phyloP scores from a whole-genome alignment of 192 early-diverging fungal genomes.

The Gaertneriomyces sp. region DNA sequence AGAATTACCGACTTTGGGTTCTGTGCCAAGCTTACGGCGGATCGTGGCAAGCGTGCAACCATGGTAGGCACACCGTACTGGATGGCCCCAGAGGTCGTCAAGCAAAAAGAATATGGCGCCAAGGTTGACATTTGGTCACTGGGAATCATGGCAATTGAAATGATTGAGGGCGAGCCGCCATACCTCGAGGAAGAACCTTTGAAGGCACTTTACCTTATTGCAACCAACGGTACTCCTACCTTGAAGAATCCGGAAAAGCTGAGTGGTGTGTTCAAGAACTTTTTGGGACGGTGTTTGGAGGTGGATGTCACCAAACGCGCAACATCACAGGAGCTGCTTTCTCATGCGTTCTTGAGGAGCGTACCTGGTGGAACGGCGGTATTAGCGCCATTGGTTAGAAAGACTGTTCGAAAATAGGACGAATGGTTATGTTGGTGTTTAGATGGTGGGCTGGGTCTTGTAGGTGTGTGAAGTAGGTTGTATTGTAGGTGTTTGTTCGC shows the following conservation, averaged over 20 bases:
- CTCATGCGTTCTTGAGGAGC: conserved; percentile 83
- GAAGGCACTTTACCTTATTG: conserved; percentile 62
- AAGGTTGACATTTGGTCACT: conserved; percentile 98
- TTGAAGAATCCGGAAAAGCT: conserved; percentile 85
- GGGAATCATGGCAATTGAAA: conserved; percentile 97
- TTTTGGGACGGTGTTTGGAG: conserved; percentile 86
- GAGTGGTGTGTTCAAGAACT: conserved; percentile 80
- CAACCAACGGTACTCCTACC: conserved; percentile 90
- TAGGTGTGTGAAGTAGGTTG: too few species aligned
- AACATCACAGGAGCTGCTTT: conserved; percentile 71
- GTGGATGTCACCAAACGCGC: conserved; percentile 87
- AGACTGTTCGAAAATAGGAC: conserved; percentile 33
- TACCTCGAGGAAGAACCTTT: conserved; percentile 94
- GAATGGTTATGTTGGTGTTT: too few species aligned
- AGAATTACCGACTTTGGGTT: conserved; percentile 86
- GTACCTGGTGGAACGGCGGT: conserved; percentile 67
- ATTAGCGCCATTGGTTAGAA: conserved; percentile 74
- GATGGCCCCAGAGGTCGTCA: conserved; percentile 99
- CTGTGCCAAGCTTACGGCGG: conserved; percentile 73
- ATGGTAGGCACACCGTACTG: conserved; percentile 89
- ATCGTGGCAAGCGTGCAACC: conserved; percentile 66
- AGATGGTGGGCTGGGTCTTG: too few species aligned
- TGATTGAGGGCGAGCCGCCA: conserved; percentile 96
- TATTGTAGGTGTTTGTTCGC: too few species aligned
- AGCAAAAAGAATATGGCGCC: conserved; percentile 81